Conservation (phyloP, 345 rosid species). For the Heritiera fomes region DNA sequence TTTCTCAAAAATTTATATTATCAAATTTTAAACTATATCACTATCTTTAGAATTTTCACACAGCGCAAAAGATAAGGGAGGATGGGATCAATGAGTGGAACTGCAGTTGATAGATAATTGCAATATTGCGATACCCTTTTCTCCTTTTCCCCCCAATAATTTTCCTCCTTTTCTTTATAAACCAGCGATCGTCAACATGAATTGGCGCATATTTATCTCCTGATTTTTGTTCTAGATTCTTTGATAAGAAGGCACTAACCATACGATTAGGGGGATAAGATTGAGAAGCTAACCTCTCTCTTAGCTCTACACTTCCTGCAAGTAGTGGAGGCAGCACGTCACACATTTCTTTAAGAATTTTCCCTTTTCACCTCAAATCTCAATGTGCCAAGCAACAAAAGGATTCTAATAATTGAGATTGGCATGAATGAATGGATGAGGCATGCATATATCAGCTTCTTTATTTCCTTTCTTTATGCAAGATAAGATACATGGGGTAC, state of each 20-base stretch:
- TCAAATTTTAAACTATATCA: too few relatives aligned
- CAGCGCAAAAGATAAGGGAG: neutral
- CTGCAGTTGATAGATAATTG: neutral
- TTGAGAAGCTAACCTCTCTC: neutral
- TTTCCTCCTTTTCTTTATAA: neutral
- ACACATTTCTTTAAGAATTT: neutral
- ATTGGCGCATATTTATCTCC: neutral
- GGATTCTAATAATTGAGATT: slow-evolving; percentile 12
- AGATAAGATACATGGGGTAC: slow-evolving; percentile 13
- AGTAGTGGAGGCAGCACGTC: slow-evolving; percentile 12
- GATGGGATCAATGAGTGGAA: neutral
- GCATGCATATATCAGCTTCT: neutral
- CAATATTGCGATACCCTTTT: neutral
- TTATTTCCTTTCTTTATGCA: neutral
- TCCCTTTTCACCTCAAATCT: neutral
- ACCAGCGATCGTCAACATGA: neutral
- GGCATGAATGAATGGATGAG: neutral
- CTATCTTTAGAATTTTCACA: too few relatives aligned
- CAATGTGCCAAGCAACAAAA: neutral
- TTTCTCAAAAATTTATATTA: too few relatives aligned
- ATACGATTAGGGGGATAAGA: neutral
- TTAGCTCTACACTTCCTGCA: neutral
- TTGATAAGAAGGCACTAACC: neutral
- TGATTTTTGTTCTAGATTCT: neutral
- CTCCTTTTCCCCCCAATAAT: neutral